phyloP scores from a whole-genome alignment of 1,284 basidiomycete species.

The Ustilago curta region DNA sequence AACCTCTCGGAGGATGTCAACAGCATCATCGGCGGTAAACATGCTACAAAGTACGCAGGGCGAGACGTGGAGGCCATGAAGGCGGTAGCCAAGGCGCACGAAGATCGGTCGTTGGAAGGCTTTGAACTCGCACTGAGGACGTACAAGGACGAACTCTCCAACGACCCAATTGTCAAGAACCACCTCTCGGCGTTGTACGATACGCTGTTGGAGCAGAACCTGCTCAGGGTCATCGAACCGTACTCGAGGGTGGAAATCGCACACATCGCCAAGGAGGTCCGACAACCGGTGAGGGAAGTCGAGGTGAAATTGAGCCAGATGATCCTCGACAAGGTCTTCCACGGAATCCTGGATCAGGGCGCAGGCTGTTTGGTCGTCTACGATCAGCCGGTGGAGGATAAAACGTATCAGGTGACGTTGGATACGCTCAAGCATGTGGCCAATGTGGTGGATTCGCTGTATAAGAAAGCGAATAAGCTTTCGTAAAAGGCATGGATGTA shows the following conservation, averaged over 20 bases:
- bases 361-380: conserved; percentile 90
- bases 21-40: conserved; percentile 85
- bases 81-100: conserved; percentile 90
- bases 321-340: conserved; percentile 95
- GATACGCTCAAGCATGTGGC: conserved; percentile 89
- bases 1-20: conserved; percentile 93
- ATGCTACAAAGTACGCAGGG: conserved; percentile 84
- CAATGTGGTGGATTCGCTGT: conserved; percentile 90
- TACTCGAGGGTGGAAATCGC: conserved; percentile 91
- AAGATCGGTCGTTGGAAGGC: conserved; percentile 86
- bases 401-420: conserved; percentile 86
- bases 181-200: conserved; percentile 94
- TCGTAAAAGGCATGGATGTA: conserved; percentile 4
- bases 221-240: conserved; percentile 92
- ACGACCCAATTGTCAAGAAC: conserved; percentile 91
- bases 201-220: conserved; percentile 92
- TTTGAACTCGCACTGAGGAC: conserved; percentile 89
- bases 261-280: conserved; percentile 87
- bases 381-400: conserved; percentile 83
- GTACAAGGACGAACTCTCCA: conserved; percentile 89
- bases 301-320: conserved; percentile 98
- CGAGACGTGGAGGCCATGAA: conserved; percentile 93
- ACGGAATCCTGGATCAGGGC: conserved; percentile 94
- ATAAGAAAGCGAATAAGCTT: conserved; percentile 73
- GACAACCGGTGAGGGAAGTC: conserved; percentile 89